Base-by-base conservation (phyloP, 1,284 basidiomycete species). In the Heliocybe sulcata region DNA sequence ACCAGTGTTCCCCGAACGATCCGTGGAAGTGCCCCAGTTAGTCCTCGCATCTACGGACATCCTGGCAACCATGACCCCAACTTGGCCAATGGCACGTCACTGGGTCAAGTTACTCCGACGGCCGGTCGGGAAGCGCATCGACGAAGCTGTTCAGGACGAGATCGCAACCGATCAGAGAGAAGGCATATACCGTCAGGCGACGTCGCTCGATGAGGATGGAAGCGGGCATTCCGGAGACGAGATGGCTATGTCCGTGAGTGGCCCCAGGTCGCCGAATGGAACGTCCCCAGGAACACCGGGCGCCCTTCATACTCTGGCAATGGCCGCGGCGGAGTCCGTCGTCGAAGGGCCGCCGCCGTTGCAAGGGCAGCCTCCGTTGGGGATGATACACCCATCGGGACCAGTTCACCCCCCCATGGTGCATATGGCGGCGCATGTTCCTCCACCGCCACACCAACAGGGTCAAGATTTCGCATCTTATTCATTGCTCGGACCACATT, bases 81-180 rank as follows among this genome's bases (percentile, higher is more conserved):
- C 35, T 35, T 53, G 52, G 52, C 52, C 52, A 31, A 53, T 53
- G 52, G 52, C 52, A 6, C 26, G 38, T 22, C 52, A 53, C 20
- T 53, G 52, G 52, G 52, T 53, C n/a, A 27, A 35, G 20, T 9
- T 53, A 22, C 52, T 53, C 9, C 35, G 27, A 14, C 52, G 35
- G 38, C 52, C 52, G 3, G n/a, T 53, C 52, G 35, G 35, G 35
- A 53, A 53, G 38, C 52, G 52, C 12, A 53, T 53, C 38, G 52
- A 53, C 52, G 52, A 53, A 45, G 52, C 52, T 22, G 38, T 53
- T 11, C 52, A 53, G 35, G 52, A 53, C 22, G 52, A 53, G 9
- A 45, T 53, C 20, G 52, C 35, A 12, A 53, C 52, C n/a, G 52
- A 53, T 31, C 52, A 53, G 52, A 27, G 52, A 14, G 52, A 53